These are phyloP conservation scores for Oryza meridionalis DNA, from an alignment of 176 grass and related monocot genomes.

Conservation along the genomic window DNA sequence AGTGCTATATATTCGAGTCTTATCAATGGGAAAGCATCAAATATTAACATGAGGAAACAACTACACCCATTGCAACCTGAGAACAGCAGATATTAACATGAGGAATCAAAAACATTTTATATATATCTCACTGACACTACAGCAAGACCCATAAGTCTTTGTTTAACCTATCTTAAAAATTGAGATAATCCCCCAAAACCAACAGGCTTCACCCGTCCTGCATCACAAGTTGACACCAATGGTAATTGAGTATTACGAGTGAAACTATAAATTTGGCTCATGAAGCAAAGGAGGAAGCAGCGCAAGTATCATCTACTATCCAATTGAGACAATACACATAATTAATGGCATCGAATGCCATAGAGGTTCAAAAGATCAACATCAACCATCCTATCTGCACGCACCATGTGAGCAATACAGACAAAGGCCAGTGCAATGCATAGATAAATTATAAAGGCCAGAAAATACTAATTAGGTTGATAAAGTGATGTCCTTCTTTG, in stretches of 20 bases:
- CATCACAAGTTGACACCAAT: background rate
- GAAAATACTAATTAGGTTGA: background rate
- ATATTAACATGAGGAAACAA: no score
- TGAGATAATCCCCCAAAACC: no score
- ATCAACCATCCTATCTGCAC: background rate
- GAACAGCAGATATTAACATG: no score
- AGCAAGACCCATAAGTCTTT: no score
- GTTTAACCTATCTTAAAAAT: no score
- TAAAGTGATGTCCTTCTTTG: background rate
- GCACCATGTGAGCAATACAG: background rate
- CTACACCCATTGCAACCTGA: no score
- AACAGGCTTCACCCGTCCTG: no score
- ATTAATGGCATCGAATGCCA: background rate
- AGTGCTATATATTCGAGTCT: no score
- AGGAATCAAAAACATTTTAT: no score
- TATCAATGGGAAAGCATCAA: no score
- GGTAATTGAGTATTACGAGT: background rate
- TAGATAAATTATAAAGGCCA: background rate
- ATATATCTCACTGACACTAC: no score
- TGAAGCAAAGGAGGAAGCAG: background rate
- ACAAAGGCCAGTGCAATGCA: background rate
- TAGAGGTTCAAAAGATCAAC: background rate
- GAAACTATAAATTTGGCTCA: background rate
- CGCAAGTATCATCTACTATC: background rate
- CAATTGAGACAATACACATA: background rate